A percentile compares a stretch with the other conserved stretches of the same genome.
These are phyloP conservation scores for Mucor lusitanicus DNA, from an alignment of 371 early-diverging fungal genomes.

Conservation along the genomic window DNA sequence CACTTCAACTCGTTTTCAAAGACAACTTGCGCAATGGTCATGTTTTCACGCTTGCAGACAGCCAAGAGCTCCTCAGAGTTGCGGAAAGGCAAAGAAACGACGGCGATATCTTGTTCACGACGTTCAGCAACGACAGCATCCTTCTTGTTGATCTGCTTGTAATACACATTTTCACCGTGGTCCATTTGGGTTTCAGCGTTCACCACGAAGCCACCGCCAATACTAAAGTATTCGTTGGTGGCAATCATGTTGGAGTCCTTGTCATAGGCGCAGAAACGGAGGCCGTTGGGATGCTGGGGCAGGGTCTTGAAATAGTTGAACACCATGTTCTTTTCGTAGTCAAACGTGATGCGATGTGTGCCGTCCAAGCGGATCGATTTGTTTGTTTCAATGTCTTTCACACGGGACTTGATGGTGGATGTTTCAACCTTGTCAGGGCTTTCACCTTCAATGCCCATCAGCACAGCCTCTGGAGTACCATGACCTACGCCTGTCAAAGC, in stretches of 20 bases:
- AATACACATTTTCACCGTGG: constrained; percentile 88
- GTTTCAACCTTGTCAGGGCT: constrained; percentile 90
- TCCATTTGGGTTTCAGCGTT: constrained; percentile 84
- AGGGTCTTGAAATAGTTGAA: constrained; percentile 86
- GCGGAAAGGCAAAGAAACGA: constrained; percentile 86
- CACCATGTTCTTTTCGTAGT: constrained; percentile 79
- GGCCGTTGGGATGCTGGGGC: constrained; percentile 95
- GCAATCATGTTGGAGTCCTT: constrained; percentile 78
- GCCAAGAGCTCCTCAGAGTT: constrained; percentile 79
- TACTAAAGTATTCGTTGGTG: constrained; percentile 93
- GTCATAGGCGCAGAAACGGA: constrained; percentile 91
- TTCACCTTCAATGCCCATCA: constrained; percentile 94
- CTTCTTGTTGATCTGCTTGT: constrained; percentile 55
- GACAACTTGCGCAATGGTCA: constrained; percentile 96
- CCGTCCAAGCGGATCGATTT: constrained; percentile 76
- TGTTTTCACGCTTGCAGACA: constrained; percentile 79
- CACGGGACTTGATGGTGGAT: constrained; percentile 71
- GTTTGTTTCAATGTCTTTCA: constrained; percentile 71
- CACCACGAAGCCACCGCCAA: constrained; percentile 96
- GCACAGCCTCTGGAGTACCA: constrained; percentile 89
- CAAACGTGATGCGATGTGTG: constrained; percentile 77
- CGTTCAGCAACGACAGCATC: constrained; percentile 43
- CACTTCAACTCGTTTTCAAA: constrained; percentile 93
- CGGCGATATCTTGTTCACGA: constrained; percentile 70
- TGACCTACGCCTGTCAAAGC: constrained; percentile 96